Conservation (phyloP, 106 monocot species). For the Platanthera guangdongensis region DNA sequence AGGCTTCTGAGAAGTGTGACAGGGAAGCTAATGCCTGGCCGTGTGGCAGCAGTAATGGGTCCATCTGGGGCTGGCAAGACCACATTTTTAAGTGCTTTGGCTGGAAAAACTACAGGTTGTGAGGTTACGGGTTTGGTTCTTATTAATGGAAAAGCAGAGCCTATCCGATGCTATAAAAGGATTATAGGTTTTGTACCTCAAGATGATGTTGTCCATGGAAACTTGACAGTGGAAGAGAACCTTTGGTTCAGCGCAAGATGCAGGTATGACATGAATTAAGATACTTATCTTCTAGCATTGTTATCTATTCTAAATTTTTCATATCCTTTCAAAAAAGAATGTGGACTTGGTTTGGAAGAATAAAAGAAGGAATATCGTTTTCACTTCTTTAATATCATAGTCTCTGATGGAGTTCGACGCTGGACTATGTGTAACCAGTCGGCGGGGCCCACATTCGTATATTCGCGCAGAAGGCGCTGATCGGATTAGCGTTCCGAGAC, state of each 20-base stretch:
- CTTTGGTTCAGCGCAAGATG: conserved; percentile 98
- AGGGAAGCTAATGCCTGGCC: conserved; percentile 78
- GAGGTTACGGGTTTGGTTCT: conserved; percentile 69
- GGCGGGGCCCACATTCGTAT: not conserved
- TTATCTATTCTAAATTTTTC: no score
- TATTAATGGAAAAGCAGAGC: conserved; percentile 76
- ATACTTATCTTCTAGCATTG: not conserved
- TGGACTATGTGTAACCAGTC: no score
- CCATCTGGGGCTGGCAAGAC: conserved; percentile 97
- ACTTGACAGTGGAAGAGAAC: conserved; percentile 97
- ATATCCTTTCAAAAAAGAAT: no score
- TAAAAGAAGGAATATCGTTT: not conserved
- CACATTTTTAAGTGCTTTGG: conserved; percentile 81
- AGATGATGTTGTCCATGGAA: conserved; percentile 98
- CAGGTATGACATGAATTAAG: conserved; percentile 43
- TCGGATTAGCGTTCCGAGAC: no score
- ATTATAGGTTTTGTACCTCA: conserved; percentile 99
- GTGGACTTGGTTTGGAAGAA: not conserved
- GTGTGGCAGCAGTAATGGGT: conserved; percentile 88
- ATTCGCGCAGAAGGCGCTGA: no score
- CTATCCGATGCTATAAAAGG: conserved; percentile 79
- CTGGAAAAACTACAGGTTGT: conserved; percentile 83
- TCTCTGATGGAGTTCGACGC: not conserved
- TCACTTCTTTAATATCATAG: not conserved
- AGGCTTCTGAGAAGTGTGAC: conserved; percentile 75